Base-by-base conservation (phyloP, 129 eudicot genomes). In the Gnaphalium uliginosum region DNA sequence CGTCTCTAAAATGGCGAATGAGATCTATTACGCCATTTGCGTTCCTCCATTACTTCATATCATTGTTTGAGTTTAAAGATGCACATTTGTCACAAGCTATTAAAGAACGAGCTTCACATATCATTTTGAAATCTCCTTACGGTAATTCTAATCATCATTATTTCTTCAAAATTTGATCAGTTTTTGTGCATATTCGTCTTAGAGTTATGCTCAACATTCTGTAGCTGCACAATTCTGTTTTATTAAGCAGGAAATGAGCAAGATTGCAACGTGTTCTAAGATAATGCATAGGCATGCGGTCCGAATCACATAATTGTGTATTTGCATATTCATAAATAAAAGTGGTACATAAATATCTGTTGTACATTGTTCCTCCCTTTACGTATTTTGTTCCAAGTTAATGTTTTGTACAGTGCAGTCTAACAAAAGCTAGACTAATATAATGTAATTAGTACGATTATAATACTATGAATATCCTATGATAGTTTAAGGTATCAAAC, bases 11-110 rank as follows among this genome's bases (percentile, higher is more conserved):
- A 22, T 85, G 89, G 86, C 74, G 82, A 82, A 82, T 82, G 86
- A 73, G 84, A 37, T 82, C 82, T 4, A 71, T 82, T 53, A 85
- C 86, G 2, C 89, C 89, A 56, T 85, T 85, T 79, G 76, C 86
- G 13, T 85, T 85, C 71, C 77, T 85, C 67, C 18, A 62, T 60
- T 81, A 56, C 70, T 82, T 85, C 82, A 11, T 81, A 21, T 82
- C 86, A 18, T 29, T 85, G 23, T 78, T 59, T 21, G 24, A 75
- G 32, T 43, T 69, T 41, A 19, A 79, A 2, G 82, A 82, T 43
- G 71, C 84, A 23, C 19, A 15, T 29, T 60, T 66, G 8, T 17
- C 73, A 59, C 51, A 18, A 19, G 57, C 64, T 66, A 65, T 85
- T 18, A 82, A 78, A 74, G 73, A 57, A 9, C 29, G 80, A 60